A percentile compares a stretch with the other conserved stretches of the same genome.
Evolutionary conservation across 2,329 filamentous ascomycete genomes (phyloP).

Genomic region (Paraconiothyrium brasiliense): DNA sequence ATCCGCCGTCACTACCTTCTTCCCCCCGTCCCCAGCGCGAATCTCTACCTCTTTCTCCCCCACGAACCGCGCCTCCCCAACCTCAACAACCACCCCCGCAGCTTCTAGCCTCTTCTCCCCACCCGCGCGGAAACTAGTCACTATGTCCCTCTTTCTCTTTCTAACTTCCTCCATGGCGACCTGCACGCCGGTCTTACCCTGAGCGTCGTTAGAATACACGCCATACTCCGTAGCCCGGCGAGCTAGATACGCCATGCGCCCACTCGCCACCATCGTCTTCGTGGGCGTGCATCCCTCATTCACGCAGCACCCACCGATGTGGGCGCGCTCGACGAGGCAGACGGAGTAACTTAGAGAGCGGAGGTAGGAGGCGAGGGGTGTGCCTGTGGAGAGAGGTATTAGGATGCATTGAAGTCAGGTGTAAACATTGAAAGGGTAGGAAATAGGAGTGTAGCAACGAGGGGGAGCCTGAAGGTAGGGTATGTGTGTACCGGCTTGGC

Average conservation of each 20-base stretch:
- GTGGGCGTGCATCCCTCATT: slow-evolving; percentile 67
- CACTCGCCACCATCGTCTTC: slow-evolving; percentile 66
- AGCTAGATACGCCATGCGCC: slow-evolving; percentile 59
- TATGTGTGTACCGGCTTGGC: slow-evolving; percentile 54
- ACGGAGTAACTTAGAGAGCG: slow-evolving; percentile 57
- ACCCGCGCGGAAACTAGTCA: slow-evolving; percentile 59
- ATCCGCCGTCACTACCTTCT: slow-evolving; percentile 47
- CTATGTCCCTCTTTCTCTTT: slow-evolving; percentile 64
- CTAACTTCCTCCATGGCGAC: slow-evolving; percentile 62
- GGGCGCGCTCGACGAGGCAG: slow-evolving; percentile 58
- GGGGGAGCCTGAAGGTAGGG: too few species aligned
- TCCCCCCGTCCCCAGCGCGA: slow-evolving; percentile 36
- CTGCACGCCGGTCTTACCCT: slow-evolving; percentile 25
- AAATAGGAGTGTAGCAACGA: too few species aligned
- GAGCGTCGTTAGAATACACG: slow-evolving; percentile 38
- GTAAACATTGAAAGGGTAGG: too few species aligned
- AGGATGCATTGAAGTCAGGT: too few species aligned
- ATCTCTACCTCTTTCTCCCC: slow-evolving; percentile 50
- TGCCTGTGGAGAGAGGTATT: slow-evolving; percentile 25
- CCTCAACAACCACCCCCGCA: slow-evolving; percentile 57
- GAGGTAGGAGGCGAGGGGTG: slow-evolving; percentile 60
- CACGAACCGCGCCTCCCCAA: slow-evolving; percentile 58
- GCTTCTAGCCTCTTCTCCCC: slow-evolving; percentile 55
- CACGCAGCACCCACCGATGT: slow-evolving; percentile 64
- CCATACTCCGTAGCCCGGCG: slow-evolving; percentile 58